These are phyloP conservation scores for Yamadazyma paraphyllophila DNA, from an alignment of 805 yeast species.

Conservation along the genomic window DNA sequence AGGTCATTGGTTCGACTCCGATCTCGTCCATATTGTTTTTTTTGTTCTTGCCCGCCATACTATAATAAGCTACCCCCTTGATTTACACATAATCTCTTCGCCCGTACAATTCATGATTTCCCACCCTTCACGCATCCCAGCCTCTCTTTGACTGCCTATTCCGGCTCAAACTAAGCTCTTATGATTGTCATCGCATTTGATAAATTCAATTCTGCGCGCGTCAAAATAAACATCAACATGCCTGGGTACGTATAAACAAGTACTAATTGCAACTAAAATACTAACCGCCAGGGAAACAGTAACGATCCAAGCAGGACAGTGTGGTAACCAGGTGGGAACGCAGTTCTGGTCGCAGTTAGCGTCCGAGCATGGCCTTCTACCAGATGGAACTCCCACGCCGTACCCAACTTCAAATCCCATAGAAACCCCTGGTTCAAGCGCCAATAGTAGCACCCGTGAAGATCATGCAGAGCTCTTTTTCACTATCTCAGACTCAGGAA, in stretches of 20 bases:
- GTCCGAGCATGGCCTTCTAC: slow-evolving; percentile 77
- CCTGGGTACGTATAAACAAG: slow-evolving; percentile 20
- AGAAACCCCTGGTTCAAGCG: slow-evolving; percentile 12
- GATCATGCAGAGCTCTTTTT: slow-evolving; percentile 87
- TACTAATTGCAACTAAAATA: slow-evolving; percentile 7
- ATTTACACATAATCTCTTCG: neutral
- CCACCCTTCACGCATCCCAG: no score
- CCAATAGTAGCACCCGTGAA: slow-evolving; percentile 21
- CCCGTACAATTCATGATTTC: neutral
- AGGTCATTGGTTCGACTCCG: slow-evolving; percentile 80
- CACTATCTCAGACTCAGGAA: slow-evolving; percentile 66
- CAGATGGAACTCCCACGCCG: slow-evolving; percentile 55
- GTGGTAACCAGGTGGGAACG: slow-evolving; percentile 94
- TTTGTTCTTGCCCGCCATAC: slow-evolving; percentile 1
- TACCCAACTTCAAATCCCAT: slow-evolving; percentile 21
- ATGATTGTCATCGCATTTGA: neutral
- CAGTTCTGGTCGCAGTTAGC: slow-evolving; percentile 91
- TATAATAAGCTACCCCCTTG: neutral
- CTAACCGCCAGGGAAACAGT: slow-evolving; percentile 55
- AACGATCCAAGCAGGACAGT: slow-evolving; percentile 81
- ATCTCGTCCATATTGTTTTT: slow-evolving; percentile 60
- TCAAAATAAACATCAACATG: slow-evolving; percentile 13
- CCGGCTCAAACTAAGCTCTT: no score
- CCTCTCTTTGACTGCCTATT: no score
- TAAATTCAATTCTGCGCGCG: slow-evolving; percentile 1